Conservation (phyloP, 129 eudicot species). For the Chrysanthemum makinoi region DNA sequence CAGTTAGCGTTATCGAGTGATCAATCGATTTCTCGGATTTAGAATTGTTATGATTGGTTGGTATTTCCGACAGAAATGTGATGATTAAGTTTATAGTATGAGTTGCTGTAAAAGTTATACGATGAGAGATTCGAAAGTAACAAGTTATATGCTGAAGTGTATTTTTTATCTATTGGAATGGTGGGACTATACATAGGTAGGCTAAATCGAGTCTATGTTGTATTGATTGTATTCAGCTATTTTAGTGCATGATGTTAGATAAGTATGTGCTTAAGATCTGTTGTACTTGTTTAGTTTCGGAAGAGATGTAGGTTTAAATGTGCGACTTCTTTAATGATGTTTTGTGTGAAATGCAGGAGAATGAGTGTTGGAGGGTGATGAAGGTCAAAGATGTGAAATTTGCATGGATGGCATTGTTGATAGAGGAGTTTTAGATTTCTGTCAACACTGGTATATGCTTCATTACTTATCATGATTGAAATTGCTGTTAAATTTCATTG, state of each 20-base stretch:
- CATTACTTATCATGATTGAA: constrained; percentile 20
- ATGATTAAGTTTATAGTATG: no score
- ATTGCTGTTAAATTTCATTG: constrained; percentile 11
- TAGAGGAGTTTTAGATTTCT: constrained; percentile 94
- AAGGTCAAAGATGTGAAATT: constrained; percentile 91
- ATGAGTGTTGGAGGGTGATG: constrained; percentile 64
- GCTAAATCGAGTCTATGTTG: no score
- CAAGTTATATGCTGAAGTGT: no score
- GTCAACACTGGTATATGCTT: constrained; percentile 80
- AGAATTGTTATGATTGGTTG: no score
- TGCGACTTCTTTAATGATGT: neutral
- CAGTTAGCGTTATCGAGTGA: no score
- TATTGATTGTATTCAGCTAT: no score
- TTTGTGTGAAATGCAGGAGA: constrained; percentile 47
- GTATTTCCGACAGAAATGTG: no score
- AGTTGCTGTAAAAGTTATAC: no score
- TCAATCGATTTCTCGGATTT: no score
- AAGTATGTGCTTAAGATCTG: constrained; percentile 2
- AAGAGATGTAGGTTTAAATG: constrained; percentile 4
- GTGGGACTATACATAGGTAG: no score
- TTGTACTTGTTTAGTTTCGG: neutral
- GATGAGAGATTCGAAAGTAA: no score
- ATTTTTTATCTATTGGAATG: no score
- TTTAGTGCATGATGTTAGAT: neutral
- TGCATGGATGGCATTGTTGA: constrained; percentile 89